phyloP scores from a whole-genome alignment of 2,329 filamentous ascomycete species.

The Akanthomyces lecanii region DNA sequence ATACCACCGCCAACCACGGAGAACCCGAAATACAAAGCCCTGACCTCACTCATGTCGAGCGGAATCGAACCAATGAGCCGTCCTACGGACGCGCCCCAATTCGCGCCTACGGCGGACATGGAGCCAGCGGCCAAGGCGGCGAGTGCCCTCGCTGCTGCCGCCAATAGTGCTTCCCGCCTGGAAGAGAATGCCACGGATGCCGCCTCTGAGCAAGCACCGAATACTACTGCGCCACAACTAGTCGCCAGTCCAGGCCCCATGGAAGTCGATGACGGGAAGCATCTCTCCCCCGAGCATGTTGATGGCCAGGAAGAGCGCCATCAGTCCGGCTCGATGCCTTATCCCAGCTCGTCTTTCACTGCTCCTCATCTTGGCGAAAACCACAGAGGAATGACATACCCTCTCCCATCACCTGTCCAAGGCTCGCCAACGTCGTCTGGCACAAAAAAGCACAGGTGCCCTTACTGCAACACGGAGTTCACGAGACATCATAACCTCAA shows the following conservation, averaged over 20 bases:
- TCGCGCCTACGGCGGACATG: slow-evolving; percentile 41
- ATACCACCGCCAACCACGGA: slow-evolving; percentile 45
- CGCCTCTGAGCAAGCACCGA: slow-evolving; percentile 42
- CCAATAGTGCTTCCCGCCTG: slow-evolving; percentile 31
- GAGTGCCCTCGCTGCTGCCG: slow-evolving; percentile 31
- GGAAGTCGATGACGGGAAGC: slow-evolving; percentile 45
- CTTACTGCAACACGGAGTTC: slow-evolving; percentile 94
- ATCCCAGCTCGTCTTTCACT: slow-evolving; percentile 48
- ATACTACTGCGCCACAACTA: slow-evolving; percentile 37
- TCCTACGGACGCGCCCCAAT: slow-evolving; percentile 48
- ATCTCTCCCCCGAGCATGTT: slow-evolving; percentile 36
- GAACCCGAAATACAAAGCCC: slow-evolving; percentile 49
- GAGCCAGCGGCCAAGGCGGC: slow-evolving; percentile 37
- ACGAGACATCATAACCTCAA: slow-evolving; percentile 97
- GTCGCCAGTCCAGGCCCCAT: slow-evolving; percentile 50
- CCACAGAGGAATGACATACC: slow-evolving; percentile 54
- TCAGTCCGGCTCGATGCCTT: slow-evolving; percentile 49
- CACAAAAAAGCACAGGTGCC: slow-evolving; percentile 91
- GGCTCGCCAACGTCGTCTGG: slow-evolving; percentile 54
- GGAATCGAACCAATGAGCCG: slow-evolving; percentile 51
- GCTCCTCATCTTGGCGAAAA: slow-evolving; percentile 41
- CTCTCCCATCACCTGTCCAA: slow-evolving; percentile 44
- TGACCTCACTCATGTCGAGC: slow-evolving; percentile 52
- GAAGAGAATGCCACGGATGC: slow-evolving; percentile 36
- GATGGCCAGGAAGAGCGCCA: slow-evolving; percentile 49